phyloP scores from a whole-genome alignment of 176 grass and related monocot species.

The Coix lacrymajobi region DNA sequence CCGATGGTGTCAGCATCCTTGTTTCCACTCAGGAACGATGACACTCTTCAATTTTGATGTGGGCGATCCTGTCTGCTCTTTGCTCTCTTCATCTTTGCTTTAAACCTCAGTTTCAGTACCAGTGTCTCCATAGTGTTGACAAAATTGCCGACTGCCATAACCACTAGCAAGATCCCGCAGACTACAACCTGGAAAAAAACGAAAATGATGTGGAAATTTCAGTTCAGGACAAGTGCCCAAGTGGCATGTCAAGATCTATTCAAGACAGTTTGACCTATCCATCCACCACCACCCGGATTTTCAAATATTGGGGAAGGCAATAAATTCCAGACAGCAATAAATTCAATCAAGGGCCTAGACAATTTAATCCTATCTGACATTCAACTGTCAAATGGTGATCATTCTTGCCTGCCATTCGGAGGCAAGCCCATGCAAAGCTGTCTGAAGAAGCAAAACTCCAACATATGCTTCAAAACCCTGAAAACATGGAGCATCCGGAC shows the following conservation, averaged over 20 bases:
- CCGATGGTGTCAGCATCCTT: constrained; percentile 20
- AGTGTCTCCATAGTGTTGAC: constrained; percentile 78
- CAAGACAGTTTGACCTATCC: neutral
- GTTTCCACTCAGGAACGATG: neutral
- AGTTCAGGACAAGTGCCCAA: neutral
- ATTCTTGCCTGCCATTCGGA: constrained; percentile 73
- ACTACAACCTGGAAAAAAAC: constrained; percentile 51
- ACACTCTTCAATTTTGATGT: constrained; percentile 31
- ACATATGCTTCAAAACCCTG: constrained; percentile 80
- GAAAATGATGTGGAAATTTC: neutral
- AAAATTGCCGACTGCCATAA: constrained; percentile 92
- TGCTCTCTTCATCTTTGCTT: constrained; percentile 84
- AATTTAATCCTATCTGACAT: constrained; percentile 3
- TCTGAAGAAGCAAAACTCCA: constrained; percentile 67
- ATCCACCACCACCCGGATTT: constrained; percentile 4
- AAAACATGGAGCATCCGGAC: constrained; percentile 12
- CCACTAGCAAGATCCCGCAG: constrained; percentile 76
- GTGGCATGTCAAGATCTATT: neutral
- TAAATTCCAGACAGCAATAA: constrained; percentile 1
- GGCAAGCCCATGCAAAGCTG: constrained; percentile 43
- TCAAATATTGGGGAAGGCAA: neutral
- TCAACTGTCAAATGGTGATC: neutral
- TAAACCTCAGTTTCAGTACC: constrained; percentile 66
- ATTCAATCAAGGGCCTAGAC: neutral
- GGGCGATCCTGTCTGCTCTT: constrained; percentile 53